phyloP scores from a whole-genome alignment of 257 asterid genomes.

The Nicotiana tabacum region DNA sequence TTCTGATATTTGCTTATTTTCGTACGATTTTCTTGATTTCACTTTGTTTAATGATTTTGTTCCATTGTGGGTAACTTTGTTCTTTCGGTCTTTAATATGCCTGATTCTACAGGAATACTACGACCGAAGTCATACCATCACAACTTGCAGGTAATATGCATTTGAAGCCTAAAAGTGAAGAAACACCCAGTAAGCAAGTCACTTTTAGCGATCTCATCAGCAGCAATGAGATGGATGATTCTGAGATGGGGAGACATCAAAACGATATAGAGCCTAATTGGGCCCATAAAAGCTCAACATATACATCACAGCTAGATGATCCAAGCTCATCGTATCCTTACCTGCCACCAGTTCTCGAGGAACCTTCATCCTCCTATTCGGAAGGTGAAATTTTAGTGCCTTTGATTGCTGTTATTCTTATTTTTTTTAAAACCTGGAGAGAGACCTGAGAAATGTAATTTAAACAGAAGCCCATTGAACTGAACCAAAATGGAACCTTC shows the following conservation, averaged over 20 bases:
- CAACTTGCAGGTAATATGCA: constrained; percentile 36
- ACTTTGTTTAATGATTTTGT: constrained; percentile 10
- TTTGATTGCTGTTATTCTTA: background rate
- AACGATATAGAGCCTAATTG: constrained; percentile 61
- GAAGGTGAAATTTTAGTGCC: constrained; percentile 56
- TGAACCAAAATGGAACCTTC: background rate
- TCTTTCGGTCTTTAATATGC: constrained; percentile 3
- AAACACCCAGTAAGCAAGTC: constrained; percentile 59
- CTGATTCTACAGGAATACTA: constrained; percentile 41
- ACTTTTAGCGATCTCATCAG: constrained; percentile 79
- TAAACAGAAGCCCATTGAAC: constrained; percentile 5
- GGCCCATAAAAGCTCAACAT: constrained; percentile 47
- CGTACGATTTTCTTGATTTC: background rate
- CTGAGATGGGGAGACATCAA: constrained; percentile 51
- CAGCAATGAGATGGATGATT: constrained; percentile 61
- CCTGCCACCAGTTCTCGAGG: constrained; percentile 95
- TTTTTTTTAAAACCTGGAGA: too few species aligned
- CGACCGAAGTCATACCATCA: constrained; percentile 41
- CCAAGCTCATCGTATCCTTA: constrained; percentile 73
- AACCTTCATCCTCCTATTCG: constrained; percentile 85
- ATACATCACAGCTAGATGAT: constrained; percentile 53
- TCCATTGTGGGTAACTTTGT: constrained; percentile 8
- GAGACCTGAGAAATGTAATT: background rate
- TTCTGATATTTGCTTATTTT: background rate
- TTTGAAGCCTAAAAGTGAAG: constrained; percentile 43